Percentiles rank a stretch among this genome's conserved stretches.
phyloP scores from a whole-genome alignment of 768 basidiomycete genomes.

The Mycena sanguinolenta region DNA sequence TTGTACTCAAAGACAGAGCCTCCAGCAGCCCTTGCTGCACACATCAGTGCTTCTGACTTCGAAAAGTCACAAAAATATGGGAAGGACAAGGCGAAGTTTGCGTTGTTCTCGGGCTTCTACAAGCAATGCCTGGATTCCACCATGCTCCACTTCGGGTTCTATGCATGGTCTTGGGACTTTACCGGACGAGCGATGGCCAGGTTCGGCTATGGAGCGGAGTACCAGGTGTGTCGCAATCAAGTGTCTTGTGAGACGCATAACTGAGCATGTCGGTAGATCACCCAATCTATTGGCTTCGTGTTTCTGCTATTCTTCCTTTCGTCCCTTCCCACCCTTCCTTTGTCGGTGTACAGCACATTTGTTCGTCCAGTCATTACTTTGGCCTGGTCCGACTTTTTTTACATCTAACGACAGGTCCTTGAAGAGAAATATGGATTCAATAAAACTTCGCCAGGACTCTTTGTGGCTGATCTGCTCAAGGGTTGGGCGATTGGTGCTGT shows the following conservation, averaged over 20 bases:
- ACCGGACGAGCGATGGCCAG: conserved; percentile 65
- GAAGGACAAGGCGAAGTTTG: conserved; percentile 89
- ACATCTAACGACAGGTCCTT: conserved; percentile 49
- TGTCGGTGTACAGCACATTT: conserved; percentile 90
- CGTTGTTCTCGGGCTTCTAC: conserved; percentile 79
- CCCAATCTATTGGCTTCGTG: conserved; percentile 85
- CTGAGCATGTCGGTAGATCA: conserved; percentile 67
- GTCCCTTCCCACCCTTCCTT: conserved; percentile 78
- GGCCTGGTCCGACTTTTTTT: neutral
- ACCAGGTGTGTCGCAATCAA: conserved; percentile 68
- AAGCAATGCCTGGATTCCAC: conserved; percentile 79
- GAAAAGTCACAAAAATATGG: conserved; percentile 94
- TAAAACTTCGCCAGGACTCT: conserved; percentile 86
- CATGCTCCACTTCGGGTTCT: conserved; percentile 82
- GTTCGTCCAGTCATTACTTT: conserved; percentile 50
- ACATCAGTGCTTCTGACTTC: conserved; percentile 81
- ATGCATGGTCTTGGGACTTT: conserved; percentile 85
- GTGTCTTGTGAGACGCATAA: neutral
- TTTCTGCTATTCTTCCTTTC: conserved; percentile 76
- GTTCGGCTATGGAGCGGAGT: conserved; percentile 76
- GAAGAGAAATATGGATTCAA: conserved; percentile 98
- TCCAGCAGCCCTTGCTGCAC: conserved; percentile 74
- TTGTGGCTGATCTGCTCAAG: conserved; percentile 85
- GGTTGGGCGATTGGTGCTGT: conserved; percentile 77
- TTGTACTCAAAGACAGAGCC: conserved; percentile 83